Conservation (phyloP, 441 rosid species). For the Populus hybrid region DNA sequence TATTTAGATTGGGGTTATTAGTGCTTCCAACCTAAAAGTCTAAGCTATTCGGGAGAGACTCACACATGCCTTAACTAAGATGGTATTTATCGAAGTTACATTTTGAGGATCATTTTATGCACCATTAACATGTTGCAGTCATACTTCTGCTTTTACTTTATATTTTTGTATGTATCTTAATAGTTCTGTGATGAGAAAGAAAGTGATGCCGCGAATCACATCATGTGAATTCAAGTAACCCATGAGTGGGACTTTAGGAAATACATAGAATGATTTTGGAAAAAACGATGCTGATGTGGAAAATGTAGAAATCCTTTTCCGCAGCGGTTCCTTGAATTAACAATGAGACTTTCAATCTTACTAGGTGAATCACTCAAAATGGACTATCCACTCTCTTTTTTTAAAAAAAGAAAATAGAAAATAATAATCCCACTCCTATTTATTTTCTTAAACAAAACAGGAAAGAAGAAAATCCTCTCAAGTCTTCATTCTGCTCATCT, state of each 20-base stretch:
- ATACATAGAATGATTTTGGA: not conserved
- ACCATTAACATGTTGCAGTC: too few species aligned
- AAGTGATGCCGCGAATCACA: not conserved
- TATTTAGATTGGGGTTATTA: not conserved
- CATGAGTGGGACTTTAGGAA: not conserved
- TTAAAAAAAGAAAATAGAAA: too few species aligned
- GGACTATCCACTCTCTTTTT: not conserved
- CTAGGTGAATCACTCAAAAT: not conserved
- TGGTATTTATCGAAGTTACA: not conserved
- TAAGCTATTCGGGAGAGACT: not conserved
- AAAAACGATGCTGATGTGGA: not conserved
- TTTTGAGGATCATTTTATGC: too few species aligned
- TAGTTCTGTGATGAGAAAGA: not conserved
- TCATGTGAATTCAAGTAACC: not conserved
- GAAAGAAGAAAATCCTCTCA: not conserved
- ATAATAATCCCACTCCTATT: too few species aligned
- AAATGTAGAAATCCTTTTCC: not conserved
- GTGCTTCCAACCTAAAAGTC: not conserved
- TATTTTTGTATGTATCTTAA: not conserved
- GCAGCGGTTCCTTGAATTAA: not conserved
- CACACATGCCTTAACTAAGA: not conserved
- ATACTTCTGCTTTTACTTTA: too few species aligned
- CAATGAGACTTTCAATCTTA: not conserved
- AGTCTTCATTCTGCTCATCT: not conserved
- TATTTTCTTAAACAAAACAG: not conserved